phyloP scores from a whole-genome alignment of 1,284 basidiomycete species.

The Ceratobasidium papillatum region DNA sequence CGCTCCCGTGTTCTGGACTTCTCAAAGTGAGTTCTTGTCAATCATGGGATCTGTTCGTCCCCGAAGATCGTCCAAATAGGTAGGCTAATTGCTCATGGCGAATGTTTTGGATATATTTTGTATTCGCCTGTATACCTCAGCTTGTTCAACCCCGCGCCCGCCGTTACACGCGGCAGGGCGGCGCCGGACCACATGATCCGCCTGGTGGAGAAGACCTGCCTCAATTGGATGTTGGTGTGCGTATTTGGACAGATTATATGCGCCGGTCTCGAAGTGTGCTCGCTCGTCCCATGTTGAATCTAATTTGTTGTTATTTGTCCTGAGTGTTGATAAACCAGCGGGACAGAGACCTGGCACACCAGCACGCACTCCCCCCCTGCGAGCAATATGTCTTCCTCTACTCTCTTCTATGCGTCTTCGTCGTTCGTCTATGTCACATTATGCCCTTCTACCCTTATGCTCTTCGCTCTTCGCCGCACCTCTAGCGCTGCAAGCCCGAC shows the following conservation, averaged over 20 bases:
- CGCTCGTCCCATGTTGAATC: constrained; percentile 2
- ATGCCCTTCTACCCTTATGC: constrained; percentile 32
- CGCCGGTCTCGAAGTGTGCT: background rate
- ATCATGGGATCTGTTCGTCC: background rate
- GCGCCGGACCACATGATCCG: constrained; percentile 5
- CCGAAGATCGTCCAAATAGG: background rate
- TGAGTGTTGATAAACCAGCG: constrained; percentile 4
- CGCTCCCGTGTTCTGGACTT: background rate
- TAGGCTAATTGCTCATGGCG: background rate
- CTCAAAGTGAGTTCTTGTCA: constrained; percentile 9
- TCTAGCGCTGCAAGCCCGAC: background rate
- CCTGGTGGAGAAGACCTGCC: background rate
- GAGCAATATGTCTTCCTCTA: constrained; percentile 22
- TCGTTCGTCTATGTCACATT: constrained; percentile 21
- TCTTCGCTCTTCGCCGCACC: constrained; percentile 11
- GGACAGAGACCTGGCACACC: background rate
- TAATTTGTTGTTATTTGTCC: constrained; percentile 11
- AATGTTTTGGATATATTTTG: background rate
- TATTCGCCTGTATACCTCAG: background rate
- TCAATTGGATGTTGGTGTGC: background rate
- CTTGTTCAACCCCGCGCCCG: constrained; percentile 1
- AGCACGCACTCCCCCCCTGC: constrained; percentile 16
- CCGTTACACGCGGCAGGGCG: constrained; percentile 22
- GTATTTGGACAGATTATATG: constrained; percentile 27
- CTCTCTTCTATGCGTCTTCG: constrained; percentile 14